Percentiles rank a stretch among this genome's conserved stretches.
Evolutionary conservation across 2,329 filamentous ascomycete genomes (phyloP).

Genomic region (Colletotrichum sp.): DNA sequence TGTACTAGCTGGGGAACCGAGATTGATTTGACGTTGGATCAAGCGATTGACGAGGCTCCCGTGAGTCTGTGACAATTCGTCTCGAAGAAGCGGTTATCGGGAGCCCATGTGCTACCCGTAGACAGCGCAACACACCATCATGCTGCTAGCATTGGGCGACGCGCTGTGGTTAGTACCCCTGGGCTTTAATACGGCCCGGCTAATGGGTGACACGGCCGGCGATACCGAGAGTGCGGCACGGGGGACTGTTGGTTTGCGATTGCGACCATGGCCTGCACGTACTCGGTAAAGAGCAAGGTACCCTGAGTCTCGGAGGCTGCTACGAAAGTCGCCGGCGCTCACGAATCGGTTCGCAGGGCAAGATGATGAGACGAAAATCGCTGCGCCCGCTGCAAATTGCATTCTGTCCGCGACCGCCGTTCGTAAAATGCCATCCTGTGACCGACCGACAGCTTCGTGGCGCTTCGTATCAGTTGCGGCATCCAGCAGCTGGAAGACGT

Average conservation of each 20-base stretch:
- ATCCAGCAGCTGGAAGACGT: background rate
- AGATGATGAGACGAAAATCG: background rate
- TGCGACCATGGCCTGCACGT: background rate
- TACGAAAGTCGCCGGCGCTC: background rate
- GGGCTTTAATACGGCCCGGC: background rate
- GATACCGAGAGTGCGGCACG: slow-evolving; percentile 8
- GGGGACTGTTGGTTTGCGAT: background rate
- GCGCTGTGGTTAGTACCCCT: background rate
- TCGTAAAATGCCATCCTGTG: background rate
- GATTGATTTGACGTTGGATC: background rate
- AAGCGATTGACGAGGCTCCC: background rate
- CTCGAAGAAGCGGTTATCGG: background rate
- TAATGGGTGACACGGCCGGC: background rate
- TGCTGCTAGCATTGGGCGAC: background rate
- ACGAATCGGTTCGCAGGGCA: background rate
- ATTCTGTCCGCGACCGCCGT: background rate
- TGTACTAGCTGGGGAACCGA: background rate
- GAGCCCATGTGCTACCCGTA: background rate
- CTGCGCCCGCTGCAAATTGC: background rate
- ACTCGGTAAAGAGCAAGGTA: background rate
- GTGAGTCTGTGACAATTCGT: background rate
- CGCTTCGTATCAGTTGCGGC: background rate
- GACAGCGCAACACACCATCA: background rate
- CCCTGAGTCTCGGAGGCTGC: background rate
- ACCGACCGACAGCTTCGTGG: background rate